Base-by-base conservation (phyloP, 768 basidiomycete species). In the Kwoniella dendrophila region DNA sequence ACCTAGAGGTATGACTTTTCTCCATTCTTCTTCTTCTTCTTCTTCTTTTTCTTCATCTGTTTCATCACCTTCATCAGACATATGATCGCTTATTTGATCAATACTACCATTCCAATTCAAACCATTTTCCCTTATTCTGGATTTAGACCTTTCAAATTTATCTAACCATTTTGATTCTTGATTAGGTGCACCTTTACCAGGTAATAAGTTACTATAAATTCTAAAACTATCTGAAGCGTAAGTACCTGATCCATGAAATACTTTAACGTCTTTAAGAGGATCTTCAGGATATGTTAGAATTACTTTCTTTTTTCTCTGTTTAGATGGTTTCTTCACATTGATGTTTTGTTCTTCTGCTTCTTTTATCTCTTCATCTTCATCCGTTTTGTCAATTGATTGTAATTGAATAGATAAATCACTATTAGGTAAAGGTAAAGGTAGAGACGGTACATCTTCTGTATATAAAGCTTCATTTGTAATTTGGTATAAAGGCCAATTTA, bases 161-260 rank as follows among this genome's bases (percentile, higher is more conserved):
- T 52, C 27, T 45, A 73, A 40, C 71, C 73, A 72, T n/a, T 40
- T 52, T 2, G 7, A 50, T 43, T 76, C 77, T 1, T 68, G 29
- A 16, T 51, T 45, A 3, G 77, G 74, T 30, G 57, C 77, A 0
- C 77, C 77, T 4, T 62, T 45, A 2, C 77, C 77, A 24, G 57
- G 47, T 16, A 74, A 43, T 1, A 70, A 43, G 30, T 68, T 60
- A 27, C 64, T 88, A 75, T 88, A 90, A 20, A 90, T 88, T 40
- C 87, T 83, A 68, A 88, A 88, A 4, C 87, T 89, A 72, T 90
- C 89, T 1, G 88, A 81, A 0, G 89, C 89, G 62, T 90, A 90
- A 2, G 81, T 79, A 0, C 89, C 88, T 0, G 86, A 81, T 0
- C 88, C 88, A 0, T 87, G 85, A 27, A 86, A 82, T 67, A 86